phyloP scores from a whole-genome alignment of 768 basidiomycete species.

The Tricholoma terreum region DNA sequence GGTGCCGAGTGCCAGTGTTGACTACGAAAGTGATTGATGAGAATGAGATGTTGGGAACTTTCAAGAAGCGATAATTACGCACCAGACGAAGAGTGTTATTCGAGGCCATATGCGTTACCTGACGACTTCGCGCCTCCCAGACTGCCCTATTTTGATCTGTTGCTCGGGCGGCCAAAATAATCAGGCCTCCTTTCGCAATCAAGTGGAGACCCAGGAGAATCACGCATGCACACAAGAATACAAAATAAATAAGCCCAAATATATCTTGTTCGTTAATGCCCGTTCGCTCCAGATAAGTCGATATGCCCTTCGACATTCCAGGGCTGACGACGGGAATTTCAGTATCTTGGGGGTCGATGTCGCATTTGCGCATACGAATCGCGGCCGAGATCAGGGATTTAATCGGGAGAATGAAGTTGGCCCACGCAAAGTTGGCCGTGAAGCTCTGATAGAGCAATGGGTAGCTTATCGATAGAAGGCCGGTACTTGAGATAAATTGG shows the following conservation, averaged over 20 bases:
- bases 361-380: neutral
- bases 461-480: neutral
- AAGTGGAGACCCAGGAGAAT: neutral
- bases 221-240: neutral
- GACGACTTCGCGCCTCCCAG: neutral
- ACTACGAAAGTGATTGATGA: neutral
- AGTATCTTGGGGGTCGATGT: neutral
- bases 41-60: neutral
- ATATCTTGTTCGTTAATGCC: neutral
- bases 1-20: neutral
- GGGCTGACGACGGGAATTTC: neutral
- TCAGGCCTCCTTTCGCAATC: neutral
- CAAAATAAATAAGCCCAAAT: neutral
- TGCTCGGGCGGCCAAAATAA: neutral
- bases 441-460: neutral
- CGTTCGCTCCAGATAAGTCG: neutral
- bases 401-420: neutral
- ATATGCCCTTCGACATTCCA: neutral
- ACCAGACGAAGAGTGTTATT: neutral
- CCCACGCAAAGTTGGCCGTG: neutral
- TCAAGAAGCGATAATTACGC: neutral
- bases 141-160: neutral
- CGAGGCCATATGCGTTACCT: neutral
- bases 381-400: neutral
- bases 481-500: neutral